These are phyloP conservation scores for Cylindrodendrum hubeiense DNA, from an alignment of 2,329 filamentous ascomycete species.

Conservation along the genomic window DNA sequence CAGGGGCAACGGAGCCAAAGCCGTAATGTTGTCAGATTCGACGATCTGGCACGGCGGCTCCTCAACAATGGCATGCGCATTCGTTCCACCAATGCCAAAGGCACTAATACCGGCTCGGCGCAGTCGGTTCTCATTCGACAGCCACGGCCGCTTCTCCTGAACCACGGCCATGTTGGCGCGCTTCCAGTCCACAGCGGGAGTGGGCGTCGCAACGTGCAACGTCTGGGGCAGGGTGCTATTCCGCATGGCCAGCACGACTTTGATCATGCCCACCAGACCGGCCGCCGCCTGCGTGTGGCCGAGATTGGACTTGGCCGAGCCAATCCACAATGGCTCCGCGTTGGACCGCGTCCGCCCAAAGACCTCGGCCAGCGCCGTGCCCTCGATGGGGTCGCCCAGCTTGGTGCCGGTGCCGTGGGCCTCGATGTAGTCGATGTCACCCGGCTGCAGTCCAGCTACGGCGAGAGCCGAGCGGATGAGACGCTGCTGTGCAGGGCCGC, in stretches of 20 bases:
- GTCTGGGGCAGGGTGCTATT: conserved; percentile 50
- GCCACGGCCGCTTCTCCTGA: background rate
- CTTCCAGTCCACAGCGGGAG: background rate
- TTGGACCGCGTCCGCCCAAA: conserved; percentile 49
- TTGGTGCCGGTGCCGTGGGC: conserved; percentile 92
- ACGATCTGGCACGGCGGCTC: background rate
- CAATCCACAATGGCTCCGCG: conserved; percentile 52
- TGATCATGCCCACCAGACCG: conserved; percentile 68
- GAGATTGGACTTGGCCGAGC: conserved; percentile 73
- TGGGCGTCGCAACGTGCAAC: background rate
- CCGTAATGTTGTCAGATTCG: background rate
- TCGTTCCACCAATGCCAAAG: background rate
- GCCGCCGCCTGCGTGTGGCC: conserved; percentile 74
- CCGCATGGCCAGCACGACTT: conserved; percentile 56
- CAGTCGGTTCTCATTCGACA: background rate
- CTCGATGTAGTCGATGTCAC: conserved; percentile 75
- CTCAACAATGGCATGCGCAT: background rate
- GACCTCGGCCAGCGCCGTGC: conserved; percentile 76
- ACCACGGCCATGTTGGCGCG: background rate
- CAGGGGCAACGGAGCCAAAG: background rate
- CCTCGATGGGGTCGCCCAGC: conserved; percentile 85
- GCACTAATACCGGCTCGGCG: background rate
- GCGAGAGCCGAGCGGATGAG: conserved; percentile 46
- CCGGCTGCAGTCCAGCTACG: conserved; percentile 20
- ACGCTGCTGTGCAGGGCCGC: conserved; percentile 47